Evolutionary conservation across 1,284 basidiomycete species (phyloP).

Genomic region (Gomphus bonarii): DNA sequence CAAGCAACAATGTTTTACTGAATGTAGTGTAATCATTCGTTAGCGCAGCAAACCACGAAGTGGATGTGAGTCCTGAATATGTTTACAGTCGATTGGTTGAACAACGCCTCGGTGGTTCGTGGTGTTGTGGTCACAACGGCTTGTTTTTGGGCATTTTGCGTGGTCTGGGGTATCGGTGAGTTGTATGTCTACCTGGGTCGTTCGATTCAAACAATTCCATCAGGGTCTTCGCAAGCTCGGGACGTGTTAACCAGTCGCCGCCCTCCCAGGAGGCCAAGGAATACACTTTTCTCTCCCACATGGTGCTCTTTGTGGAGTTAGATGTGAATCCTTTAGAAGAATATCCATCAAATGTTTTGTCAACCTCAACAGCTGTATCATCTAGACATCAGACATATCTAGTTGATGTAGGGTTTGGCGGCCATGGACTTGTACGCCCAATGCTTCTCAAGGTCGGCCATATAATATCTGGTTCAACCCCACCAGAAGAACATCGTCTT

Average conservation of each 20-base stretch:
- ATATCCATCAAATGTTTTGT: neutral
- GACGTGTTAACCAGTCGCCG: slow-evolving; percentile 20
- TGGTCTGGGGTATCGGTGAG: slow-evolving; percentile 27
- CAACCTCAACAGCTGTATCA: neutral
- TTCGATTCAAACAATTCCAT: neutral
- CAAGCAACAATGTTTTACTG: neutral
- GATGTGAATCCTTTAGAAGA: neutral
- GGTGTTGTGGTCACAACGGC: slow-evolving; percentile 29
- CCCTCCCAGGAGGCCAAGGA: neutral
- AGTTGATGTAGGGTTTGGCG: slow-evolving; percentile 29
- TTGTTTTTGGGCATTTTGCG: slow-evolving; percentile 28
- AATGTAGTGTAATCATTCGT: neutral
- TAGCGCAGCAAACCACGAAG: slow-evolving; percentile 23
- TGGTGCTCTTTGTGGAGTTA: slow-evolving; percentile 30
- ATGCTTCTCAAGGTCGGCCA: slow-evolving; percentile 22
- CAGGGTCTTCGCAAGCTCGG: slow-evolving; percentile 22
- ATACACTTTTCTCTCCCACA: slow-evolving; percentile 21
- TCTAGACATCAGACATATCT: slow-evolving; percentile 19
- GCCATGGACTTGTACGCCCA: slow-evolving; percentile 22
- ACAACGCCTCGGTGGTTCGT: slow-evolving; percentile 21
- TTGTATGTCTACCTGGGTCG: neutral
- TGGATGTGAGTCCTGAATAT: slow-evolving; percentile 23
- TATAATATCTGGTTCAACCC: slow-evolving; percentile 6
- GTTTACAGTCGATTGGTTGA: slow-evolving; percentile 23
- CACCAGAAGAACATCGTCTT: slow-evolving; percentile 19